These are phyloP conservation scores for Macaranga tanarius DNA, from an alignment of 441 rosid genomes.

Conservation along the genomic window DNA sequence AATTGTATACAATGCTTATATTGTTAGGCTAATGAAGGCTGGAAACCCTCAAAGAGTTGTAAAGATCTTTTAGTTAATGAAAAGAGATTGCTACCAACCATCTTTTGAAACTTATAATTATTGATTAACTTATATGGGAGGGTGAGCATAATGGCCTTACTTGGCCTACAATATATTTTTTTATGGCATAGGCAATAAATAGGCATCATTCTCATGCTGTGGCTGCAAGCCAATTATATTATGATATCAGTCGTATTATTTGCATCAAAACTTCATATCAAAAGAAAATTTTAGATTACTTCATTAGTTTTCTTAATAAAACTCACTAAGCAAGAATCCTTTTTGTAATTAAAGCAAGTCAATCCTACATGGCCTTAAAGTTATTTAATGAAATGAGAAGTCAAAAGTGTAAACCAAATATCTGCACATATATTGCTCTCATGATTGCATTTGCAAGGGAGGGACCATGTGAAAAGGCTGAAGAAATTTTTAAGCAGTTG, in stretches of 20 bases:
- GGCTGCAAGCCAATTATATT: background rate
- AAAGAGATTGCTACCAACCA: slow-evolving; percentile 59
- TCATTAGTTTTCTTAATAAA: background rate
- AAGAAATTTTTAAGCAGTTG: slow-evolving; percentile 87
- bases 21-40: slow-evolving; percentile 74
- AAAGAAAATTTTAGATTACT: background rate
- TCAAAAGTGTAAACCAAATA: slow-evolving; percentile 74
- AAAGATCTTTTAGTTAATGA: slow-evolving; percentile 72
- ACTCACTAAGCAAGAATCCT: slow-evolving; percentile 10
- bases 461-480: slow-evolving; percentile 93
- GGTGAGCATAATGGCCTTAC: slow-evolving; percentile 41
- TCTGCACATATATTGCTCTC: slow-evolving; percentile 80
- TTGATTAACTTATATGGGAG: slow-evolving; percentile 87
- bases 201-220: background rate
- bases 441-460: slow-evolving; percentile 94
- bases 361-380: slow-evolving; percentile 75
- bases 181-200: background rate
- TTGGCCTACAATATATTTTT: background rate
- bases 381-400: slow-evolving; percentile 79
- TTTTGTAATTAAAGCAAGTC: slow-evolving; percentile 53
- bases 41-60: slow-evolving; percentile 61
- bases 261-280: background rate
- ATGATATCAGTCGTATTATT: background rate
- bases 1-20: slow-evolving; percentile 70
- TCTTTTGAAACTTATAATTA: slow-evolving; percentile 71